Conservation (phyloP, 2,329 filamentous ascomycete species). For the Hypoxylon sp. region DNA sequence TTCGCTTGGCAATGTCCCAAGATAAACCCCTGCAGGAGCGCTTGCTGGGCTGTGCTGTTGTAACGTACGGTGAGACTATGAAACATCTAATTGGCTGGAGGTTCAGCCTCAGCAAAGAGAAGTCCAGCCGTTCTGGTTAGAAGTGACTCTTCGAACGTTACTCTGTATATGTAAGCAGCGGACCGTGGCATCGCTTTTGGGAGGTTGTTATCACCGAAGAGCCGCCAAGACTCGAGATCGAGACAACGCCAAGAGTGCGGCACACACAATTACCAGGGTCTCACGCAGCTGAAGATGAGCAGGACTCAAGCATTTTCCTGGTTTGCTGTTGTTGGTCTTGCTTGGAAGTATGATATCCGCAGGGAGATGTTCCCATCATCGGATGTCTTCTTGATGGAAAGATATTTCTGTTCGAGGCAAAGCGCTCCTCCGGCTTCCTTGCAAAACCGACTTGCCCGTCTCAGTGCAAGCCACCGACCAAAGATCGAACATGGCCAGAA, state of each 20-base stretch:
- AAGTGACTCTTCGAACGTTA: background rate
- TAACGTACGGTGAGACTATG: background rate
- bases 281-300: constrained; percentile 15
- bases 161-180: background rate
- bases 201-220: constrained; percentile 14
- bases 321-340: background rate
- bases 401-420: constrained; percentile 9
- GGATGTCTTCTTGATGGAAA: constrained; percentile 1
- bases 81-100: constrained; percentile 13
- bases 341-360: background rate
- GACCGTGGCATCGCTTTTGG: background rate
- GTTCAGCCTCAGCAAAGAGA: background rate
- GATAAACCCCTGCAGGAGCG: constrained; percentile 25
- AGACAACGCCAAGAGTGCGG: constrained; percentile 29
- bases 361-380: background rate
- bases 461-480: constrained; percentile 7
- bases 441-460: background rate
- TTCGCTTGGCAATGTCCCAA: constrained; percentile 38
- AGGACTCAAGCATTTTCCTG: background rate
- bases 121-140: constrained; percentile 3
- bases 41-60: constrained; percentile 6
- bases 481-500: background rate
- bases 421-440: background rate
- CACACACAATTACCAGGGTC: constrained; percentile 20
- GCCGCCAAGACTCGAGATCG: constrained; percentile 31